phyloP scores from a whole-genome alignment of 129 eudicot species.

The Flaveria brownii region DNA sequence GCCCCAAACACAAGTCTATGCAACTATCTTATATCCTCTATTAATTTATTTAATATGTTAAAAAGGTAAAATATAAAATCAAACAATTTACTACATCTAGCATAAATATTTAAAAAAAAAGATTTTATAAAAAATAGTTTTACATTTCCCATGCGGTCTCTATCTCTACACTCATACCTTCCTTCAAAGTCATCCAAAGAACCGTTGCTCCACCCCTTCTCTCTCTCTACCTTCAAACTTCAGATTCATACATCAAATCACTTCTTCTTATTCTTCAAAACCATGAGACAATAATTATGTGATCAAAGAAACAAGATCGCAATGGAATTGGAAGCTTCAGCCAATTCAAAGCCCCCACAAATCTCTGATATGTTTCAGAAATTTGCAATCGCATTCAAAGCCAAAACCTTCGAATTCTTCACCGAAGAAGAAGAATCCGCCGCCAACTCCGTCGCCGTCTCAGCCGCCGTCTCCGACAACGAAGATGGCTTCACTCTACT shows the following conservation, averaged over 20 bases:
- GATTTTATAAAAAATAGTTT: neutral
- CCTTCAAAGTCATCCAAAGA: constrained; percentile 81
- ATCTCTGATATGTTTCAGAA: constrained; percentile 88
- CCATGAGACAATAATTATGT: neutral
- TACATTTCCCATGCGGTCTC: constrained; percentile 5
- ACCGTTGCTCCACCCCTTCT: constrained; percentile 29
- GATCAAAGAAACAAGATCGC: constrained; percentile 34
- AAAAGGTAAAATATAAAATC: too few relatives aligned
- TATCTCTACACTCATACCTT: constrained; percentile 63
- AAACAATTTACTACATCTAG: too few relatives aligned
- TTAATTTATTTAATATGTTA: neutral
- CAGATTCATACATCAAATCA: constrained; percentile 16
- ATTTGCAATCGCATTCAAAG: constrained; percentile 86
- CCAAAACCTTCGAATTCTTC: constrained; percentile 87
- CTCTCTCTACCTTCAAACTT: neutral
- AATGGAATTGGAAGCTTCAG: constrained; percentile 45
- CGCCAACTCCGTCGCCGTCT: constrained; percentile 28
- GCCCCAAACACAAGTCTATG: too few relatives aligned
- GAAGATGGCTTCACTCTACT: constrained; percentile 55
- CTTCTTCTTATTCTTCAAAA: neutral
- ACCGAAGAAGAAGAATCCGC: constrained; percentile 55
- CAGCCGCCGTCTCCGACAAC: constrained; percentile 40
- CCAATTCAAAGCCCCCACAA: constrained; percentile 66
- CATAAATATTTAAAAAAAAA: too few relatives aligned
- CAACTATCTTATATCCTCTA: too few relatives aligned